Base-by-base conservation (phyloP, 2,329 filamentous ascomycete species). In the Epichloe aotearoae region DNA sequence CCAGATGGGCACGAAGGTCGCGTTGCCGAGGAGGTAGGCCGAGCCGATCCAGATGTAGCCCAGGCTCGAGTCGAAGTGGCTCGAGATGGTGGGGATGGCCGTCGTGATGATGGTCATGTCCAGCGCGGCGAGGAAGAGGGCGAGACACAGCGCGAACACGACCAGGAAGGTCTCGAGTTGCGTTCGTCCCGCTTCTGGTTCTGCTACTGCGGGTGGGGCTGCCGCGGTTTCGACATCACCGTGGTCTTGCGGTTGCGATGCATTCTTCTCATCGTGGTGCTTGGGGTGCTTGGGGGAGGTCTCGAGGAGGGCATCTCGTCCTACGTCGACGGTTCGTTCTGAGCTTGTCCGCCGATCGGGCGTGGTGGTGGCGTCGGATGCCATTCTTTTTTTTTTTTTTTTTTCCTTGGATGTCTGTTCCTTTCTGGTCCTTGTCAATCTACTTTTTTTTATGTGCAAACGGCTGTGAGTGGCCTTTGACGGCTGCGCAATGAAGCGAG, bases 11-110 rank as follows among this genome's bases (percentile, higher is more conserved):
- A 79, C 78, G 1, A 77, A 75, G 63, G 73, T 77, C 1, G 84
- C 81, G 61, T 81, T 83, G 50, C 81, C 83, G 11, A 90, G 76
- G 6, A 88, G 71, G 60, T 86, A 91, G 3, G 84, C 80, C 38
- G 77, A 80, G 14, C 86, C 86, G 54, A 91, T 82, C 87, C 86
- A 90, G 48, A 82, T 77, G 66, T 89, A 90, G 23, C 84, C 85
- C 15, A 77, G 70, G 3, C 79, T 79, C 5, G 84, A 85, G 43
- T 80, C 61, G 54, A 90, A 77, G 53, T 84, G 73, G 36, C 67
- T 66, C 5, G 78, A 73, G 55, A 87, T 86, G 14, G 79, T 80
- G 0, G 83, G 82, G 5, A 85, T 72, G 5, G 82, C 80, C 0
- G 82, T 85, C 11, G 83, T 75, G 57, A 86, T 72, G 60, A 85